phyloP scores from a whole-genome alignment of 164 flowering plant genomes.

The Aristolochia californica region DNA sequence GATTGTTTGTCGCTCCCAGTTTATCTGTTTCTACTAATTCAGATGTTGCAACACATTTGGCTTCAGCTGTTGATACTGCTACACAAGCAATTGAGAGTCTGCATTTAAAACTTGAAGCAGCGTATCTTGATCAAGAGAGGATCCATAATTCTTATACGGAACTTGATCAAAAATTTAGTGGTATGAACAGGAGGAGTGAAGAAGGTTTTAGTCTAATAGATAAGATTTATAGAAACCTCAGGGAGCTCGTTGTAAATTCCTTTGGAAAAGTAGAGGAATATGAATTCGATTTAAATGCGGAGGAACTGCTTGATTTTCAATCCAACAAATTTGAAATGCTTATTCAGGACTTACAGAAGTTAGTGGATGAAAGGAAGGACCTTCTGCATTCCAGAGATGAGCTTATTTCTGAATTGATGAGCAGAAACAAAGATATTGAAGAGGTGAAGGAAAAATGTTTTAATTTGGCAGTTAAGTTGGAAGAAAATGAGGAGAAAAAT shows the following conservation, averaged over 20 bases:
- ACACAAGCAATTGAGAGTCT: constrained; percentile 38
- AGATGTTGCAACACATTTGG: constrained; percentile 18
- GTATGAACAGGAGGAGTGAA: constrained; percentile 34
- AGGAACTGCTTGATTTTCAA: constrained; percentile 25
- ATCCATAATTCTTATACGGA: constrained; percentile 24
- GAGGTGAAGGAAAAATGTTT: constrained; percentile 30
- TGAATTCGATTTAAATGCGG: constrained; percentile 14
- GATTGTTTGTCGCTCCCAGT: constrained; percentile 7
- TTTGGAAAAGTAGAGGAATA: constrained; percentile 18
- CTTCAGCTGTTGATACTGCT: constrained; percentile 44
- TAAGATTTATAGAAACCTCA: constrained; percentile 33
- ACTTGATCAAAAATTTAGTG: constrained; percentile 24
- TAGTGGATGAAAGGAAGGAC: constrained; percentile 36
- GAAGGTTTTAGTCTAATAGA: constrained; percentile 28
- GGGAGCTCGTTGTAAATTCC: constrained; percentile 23
- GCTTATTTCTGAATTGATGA: constrained; percentile 38
- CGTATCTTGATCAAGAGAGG: constrained; percentile 28
- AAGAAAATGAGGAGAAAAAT: constrained; percentile 3
- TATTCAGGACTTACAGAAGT: constrained; percentile 27
- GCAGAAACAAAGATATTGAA: constrained; percentile 27
- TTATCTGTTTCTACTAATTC: constrained; percentile 13
- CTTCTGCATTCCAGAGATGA: constrained; percentile 33
- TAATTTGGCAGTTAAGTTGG: constrained; percentile 10
- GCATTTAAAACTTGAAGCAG: constrained; percentile 38
- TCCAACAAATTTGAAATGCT: constrained; percentile 25